Percentiles rank a stretch among this genome's conserved stretches.
These are phyloP conservation scores for Hypoxylon trugodes DNA, from an alignment of 495 filamentous ascomycete genomes.

Conservation along the genomic window DNA sequence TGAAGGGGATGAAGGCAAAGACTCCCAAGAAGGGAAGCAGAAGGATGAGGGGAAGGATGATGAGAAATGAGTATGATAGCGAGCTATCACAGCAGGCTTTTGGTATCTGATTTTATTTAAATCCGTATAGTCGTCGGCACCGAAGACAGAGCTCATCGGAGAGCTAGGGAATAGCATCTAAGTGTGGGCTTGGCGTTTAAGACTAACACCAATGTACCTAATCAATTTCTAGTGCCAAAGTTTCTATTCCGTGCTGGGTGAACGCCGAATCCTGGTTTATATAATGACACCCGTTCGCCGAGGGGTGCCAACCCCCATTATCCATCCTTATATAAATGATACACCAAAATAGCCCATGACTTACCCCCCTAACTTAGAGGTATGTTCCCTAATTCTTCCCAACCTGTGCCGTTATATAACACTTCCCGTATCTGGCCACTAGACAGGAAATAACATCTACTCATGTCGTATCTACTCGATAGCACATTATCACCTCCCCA, in stretches of 20 bases:
- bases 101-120: background rate
- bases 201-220: no score
- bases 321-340: no score
- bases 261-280: no score
- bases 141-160: background rate
- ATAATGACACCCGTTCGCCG: no score
- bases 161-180: no score
- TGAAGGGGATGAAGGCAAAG: no score
- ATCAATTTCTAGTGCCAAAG: no score
- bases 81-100: background rate
- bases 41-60: constrained; percentile 15
- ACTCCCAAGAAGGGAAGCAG: constrained; percentile 4
- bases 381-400: constrained; percentile 13
- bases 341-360: no score
- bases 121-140: background rate
- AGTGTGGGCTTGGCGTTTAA: no score
- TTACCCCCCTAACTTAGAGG: background rate
- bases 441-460: constrained; percentile 13
- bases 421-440: constrained; percentile 11
- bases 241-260: no score
- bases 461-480: constrained; percentile 9
- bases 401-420: constrained; percentile 5
- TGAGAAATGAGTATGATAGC: constrained; percentile 20
- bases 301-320: no score
- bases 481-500: background rate